phyloP scores from a whole-genome alignment of 345 rosid species.

The Bruguiera parviflora region DNA sequence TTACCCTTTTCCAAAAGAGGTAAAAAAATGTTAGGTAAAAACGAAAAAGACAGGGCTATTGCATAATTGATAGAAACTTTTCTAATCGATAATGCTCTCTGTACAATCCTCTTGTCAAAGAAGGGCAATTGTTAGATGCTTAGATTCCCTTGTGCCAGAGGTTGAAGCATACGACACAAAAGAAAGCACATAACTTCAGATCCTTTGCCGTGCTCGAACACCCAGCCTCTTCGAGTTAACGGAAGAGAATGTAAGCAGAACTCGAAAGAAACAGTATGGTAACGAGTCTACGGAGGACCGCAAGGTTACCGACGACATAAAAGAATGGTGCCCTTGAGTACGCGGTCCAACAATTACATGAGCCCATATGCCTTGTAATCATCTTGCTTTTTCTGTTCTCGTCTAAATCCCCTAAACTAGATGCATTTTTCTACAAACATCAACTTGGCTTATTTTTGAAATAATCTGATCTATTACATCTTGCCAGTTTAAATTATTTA shows the following conservation, averaged over 20 bases:
- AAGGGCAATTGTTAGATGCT: slow-evolving; percentile 3
- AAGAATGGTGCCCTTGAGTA: slow-evolving; percentile 25
- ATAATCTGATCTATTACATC: too few species aligned
- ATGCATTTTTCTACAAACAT: not conserved
- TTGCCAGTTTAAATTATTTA: too few species aligned
- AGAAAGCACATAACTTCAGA: slow-evolving; percentile 7
- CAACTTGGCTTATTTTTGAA: too few species aligned
- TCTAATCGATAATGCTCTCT: not conserved
- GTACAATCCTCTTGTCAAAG: not conserved
- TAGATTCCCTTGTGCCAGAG: not conserved
- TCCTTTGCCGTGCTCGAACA: slow-evolving; percentile 7
- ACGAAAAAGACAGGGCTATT: not conserved
- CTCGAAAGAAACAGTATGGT: not conserved
- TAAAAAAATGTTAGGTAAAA: not conserved
- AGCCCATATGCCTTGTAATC: slow-evolving; percentile 10
- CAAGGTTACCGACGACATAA: slow-evolving; percentile 27
- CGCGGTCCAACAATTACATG: slow-evolving; percentile 42
- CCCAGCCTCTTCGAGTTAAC: not conserved
- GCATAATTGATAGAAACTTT: not conserved
- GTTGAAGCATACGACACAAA: too few species aligned
- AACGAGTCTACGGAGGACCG: slow-evolving; percentile 31
- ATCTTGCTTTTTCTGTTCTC: not conserved
- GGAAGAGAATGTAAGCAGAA: not conserved
- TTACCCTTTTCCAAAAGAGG: too few species aligned
- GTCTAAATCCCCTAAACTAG: not conserved